Evolutionary conservation across 805 yeast species (phyloP), one percentile per base, ranked within the genome.

Genomic region (Middelhovenomyces tepae): DNA sequence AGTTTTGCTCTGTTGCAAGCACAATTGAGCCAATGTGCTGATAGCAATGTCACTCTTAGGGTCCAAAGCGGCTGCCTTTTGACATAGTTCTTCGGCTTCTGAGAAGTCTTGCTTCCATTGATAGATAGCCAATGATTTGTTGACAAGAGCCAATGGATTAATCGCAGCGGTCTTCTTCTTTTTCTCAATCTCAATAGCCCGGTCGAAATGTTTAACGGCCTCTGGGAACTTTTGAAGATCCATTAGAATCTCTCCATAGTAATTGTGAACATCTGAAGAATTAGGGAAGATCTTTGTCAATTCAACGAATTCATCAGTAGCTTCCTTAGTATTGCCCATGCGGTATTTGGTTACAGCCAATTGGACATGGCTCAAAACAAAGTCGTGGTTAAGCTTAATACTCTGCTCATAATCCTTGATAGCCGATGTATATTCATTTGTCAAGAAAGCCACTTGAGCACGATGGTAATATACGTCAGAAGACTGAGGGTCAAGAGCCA

Each of bases 391-490:
- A 50, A 74, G 65, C 44, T 73, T 73, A 53, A 78, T 76, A 28
- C 95, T 80, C 59, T 76, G 78, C 48, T 69, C 70, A 54, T 86
- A 91, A 61, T 82, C 75, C 25, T 56, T 62, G 50, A 75, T 71
- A 22, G 98, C 96, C 43, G 74, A 67, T 23, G 60, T 62, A 51
- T 81, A 73, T 40, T 84, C 82, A 42, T 78, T 78, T 42, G 83
- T 74, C 50, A 91, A 65, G 64, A 87, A 89, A 57, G 71, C 73
- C 54, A 87, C 69, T 71, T 91, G 99, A 47, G 94, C 98, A 56
- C 80, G 76, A 63, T 91, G 98, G 67, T 91, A 91, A 66, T 78
- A 83, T 45, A 80, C 73, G 53, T 91, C 95, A 21, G 91, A 76
- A 50, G 76, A 73, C 16, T 71, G 62, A 31, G 89, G 74, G 51